phyloP scores from a whole-genome alignment of 768 basidiomycete species.

The Suillus brevipes region DNA sequence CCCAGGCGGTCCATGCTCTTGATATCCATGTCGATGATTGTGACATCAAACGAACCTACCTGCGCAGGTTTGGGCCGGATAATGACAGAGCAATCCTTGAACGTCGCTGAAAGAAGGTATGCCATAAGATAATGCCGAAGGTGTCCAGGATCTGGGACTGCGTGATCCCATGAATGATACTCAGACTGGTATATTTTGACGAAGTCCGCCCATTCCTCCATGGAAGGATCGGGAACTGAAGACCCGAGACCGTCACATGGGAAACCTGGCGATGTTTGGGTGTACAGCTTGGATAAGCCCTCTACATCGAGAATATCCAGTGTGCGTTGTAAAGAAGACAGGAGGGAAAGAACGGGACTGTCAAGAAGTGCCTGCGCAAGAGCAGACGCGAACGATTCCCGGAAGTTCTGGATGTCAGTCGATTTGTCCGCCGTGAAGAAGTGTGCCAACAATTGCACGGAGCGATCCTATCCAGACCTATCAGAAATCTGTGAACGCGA shows the following conservation, averaged over 20 bases:
- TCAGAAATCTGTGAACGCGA: background rate
- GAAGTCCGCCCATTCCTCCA: conserved; percentile 68
- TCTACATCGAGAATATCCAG: conserved; percentile 88
- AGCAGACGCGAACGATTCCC: conserved; percentile 50
- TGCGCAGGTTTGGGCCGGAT: conserved; percentile 31
- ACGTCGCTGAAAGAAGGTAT: conserved; percentile 85
- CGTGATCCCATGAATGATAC: conserved; percentile 37
- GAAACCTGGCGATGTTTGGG: conserved; percentile 18
- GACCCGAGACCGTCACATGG: conserved; percentile 26
- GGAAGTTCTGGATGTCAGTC: conserved; percentile 32
- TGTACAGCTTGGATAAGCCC: conserved; percentile 54
- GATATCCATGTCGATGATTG: conserved; percentile 82
- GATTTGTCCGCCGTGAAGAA: conserved; percentile 18
- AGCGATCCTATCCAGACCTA: background rate
- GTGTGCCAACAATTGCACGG: background rate
- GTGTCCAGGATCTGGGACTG: conserved; percentile 39
- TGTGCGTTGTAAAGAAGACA: conserved; percentile 66
- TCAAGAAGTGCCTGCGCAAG: conserved; percentile 49
- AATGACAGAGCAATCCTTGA: conserved; percentile 94
- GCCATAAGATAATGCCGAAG: conserved; percentile 68
- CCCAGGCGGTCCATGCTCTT: conserved; percentile 66
- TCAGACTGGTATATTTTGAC: conserved; percentile 49
- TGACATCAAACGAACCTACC: conserved; percentile 25
- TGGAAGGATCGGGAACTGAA: conserved; percentile 49
- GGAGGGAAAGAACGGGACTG: conserved; percentile 51